Conservation (phyloP, 106 monocot genomes). For the Acorus gramineus region DNA sequence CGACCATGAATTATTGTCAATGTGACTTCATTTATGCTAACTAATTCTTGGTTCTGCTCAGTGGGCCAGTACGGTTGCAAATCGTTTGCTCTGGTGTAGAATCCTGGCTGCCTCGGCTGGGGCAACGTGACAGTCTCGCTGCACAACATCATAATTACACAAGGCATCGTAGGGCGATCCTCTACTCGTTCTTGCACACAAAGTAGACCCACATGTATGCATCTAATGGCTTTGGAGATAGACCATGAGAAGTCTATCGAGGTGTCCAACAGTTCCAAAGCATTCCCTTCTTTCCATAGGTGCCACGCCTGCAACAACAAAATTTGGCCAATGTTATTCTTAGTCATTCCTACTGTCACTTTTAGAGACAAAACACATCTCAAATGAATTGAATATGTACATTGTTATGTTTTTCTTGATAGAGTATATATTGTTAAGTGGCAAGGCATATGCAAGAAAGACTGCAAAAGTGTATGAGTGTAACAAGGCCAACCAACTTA, state of each 20-base stretch:
- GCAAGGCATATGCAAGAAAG: background rate
- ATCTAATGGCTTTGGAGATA: constrained; percentile 6
- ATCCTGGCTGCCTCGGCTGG: constrained; percentile 10
- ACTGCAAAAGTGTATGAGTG: too few species aligned
- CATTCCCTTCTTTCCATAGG: constrained; percentile 14
- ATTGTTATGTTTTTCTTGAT: background rate
- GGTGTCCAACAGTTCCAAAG: constrained; percentile 2
- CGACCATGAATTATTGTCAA: too few species aligned
- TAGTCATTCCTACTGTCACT: too few species aligned
- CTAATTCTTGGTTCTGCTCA: too few species aligned
- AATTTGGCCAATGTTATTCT: background rate
- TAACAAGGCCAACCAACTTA: too few species aligned
- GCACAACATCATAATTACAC: constrained; percentile 18
- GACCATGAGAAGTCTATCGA: background rate
- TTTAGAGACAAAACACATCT: too few species aligned
- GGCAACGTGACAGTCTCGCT: constrained; percentile 10
- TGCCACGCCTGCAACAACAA: constrained; percentile 13
- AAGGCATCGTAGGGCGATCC: constrained; percentile 24
- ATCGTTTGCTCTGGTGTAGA: background rate
- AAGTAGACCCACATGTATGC: constrained; percentile 15
- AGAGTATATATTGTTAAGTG: background rate
- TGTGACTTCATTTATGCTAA: too few species aligned
- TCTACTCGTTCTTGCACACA: constrained; percentile 23
- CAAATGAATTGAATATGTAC: too few species aligned
- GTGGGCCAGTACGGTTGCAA: too few species aligned